A percentile compares a stretch with the other conserved stretches of the same genome.
phyloP scores from a whole-genome alignment of 352 stramenopile species.

The Phytophthora fragariaefolia region DNA sequence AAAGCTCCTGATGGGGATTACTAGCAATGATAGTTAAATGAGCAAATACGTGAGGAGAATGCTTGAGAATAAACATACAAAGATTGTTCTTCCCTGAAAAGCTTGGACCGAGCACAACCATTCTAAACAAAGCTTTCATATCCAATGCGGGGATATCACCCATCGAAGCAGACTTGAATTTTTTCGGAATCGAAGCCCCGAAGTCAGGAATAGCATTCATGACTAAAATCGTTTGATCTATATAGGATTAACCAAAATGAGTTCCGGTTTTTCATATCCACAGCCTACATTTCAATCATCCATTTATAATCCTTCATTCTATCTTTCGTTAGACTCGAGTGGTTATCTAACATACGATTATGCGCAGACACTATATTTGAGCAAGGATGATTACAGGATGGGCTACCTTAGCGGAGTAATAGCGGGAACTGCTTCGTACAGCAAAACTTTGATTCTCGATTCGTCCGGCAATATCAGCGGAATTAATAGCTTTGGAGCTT shows the following conservation, averaged over 20 bases:
- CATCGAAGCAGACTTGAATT: not conserved
- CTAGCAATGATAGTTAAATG: not conserved
- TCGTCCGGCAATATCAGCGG: not conserved
- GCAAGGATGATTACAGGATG: too few relatives aligned
- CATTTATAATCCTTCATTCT: too few relatives aligned
- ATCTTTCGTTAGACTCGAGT: too few relatives aligned
- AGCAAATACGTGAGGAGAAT: not conserved
- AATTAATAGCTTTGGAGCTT: not conserved
- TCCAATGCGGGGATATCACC: not conserved
- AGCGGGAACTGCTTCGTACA: constrained; percentile 1
- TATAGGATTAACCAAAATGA: too few relatives aligned
- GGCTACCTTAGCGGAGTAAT: constrained; percentile 9
- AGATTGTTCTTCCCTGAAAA: not conserved
- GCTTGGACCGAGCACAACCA: not conserved
- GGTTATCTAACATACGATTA: too few relatives aligned
- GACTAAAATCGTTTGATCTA: too few relatives aligned
- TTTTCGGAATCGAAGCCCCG: too few relatives aligned
- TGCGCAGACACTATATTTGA: too few relatives aligned
- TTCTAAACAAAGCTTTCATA: not conserved
- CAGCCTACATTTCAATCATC: too few relatives aligned
- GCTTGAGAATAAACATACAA: too few relatives aligned
- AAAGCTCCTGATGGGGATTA: not conserved
- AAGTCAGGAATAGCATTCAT: too few relatives aligned
- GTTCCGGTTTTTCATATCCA: too few relatives aligned
- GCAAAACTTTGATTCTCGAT: not conserved